phyloP scores from a whole-genome alignment of 495 filamentous ascomycete species.

The Letharia columbiana region DNA sequence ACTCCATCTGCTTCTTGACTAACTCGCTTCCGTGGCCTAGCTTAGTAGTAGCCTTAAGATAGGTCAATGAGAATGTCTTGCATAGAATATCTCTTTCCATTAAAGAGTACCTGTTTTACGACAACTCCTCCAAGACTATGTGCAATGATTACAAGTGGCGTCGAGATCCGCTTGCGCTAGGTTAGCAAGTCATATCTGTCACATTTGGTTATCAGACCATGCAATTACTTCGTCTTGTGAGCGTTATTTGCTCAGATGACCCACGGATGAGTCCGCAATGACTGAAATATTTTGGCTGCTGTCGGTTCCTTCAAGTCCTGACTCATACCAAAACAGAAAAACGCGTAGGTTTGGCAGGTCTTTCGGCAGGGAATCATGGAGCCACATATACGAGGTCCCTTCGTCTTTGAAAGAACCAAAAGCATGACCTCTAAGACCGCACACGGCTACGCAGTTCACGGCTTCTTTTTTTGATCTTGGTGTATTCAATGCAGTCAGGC shows the following conservation, averaged over 20 bases:
- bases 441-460: neutral
- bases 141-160: slow-evolving; percentile 36
- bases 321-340: neutral
- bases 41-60: slow-evolving; percentile 23
- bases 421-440: neutral
- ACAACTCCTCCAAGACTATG: slow-evolving; percentile 43
- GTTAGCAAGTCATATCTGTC: neutral
- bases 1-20: neutral
- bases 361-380: neutral
- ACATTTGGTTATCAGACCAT: neutral
- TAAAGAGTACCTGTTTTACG: slow-evolving; percentile 34
- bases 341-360: neutral
- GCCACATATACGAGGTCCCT: neutral
- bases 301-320: neutral
- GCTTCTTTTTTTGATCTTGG: neutral
- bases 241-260: neutral
- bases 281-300: neutral
- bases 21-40: neutral
- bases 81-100: slow-evolving; percentile 5
- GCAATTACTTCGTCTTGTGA: neutral
- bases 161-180: neutral
- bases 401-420: slow-evolving; percentile 1
- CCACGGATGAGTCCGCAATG: neutral
- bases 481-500: neutral
- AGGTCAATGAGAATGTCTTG: slow-evolving; percentile 18